Conservation (phyloP, 78 protist genomes). For the Trichosphaerium sp. region DNA sequence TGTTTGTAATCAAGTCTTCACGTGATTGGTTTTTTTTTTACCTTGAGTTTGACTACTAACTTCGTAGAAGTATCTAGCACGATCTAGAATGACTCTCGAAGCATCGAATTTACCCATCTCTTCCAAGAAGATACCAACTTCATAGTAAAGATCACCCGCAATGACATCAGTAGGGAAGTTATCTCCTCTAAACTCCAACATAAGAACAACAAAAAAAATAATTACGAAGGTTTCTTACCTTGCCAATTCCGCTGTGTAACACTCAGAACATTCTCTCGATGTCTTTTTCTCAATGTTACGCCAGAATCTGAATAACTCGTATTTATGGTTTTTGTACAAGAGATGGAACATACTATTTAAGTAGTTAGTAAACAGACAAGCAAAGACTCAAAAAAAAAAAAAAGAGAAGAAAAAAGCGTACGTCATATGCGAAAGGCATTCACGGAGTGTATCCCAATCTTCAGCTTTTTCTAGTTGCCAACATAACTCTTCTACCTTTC, state of each 20-base stretch:
- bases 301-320: neutral
- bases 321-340: neutral
- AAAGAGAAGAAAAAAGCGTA: neutral
- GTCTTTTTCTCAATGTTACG: too few relatives aligned
- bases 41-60: too few relatives aligned
- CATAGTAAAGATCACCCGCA: conserved; percentile 21
- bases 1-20: too few relatives aligned
- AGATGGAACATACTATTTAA: neutral
- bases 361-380: neutral
- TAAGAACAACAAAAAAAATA: neutral
- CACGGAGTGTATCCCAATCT: conserved; percentile 22
- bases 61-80: conserved; percentile 27
- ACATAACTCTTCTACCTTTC: conserved; percentile 42
- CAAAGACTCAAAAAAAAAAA: conserved; percentile 22
- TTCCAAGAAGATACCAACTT: conserved; percentile 29
- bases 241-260: too few relatives aligned
- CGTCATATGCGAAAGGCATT: neutral
- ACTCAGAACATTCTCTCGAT: too few relatives aligned
- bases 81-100: conserved; percentile 6
- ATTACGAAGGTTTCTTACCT: neutral
- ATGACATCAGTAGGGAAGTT: neutral
- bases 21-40: too few relatives aligned
- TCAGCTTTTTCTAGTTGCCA: conserved; percentile 9
- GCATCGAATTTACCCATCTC: conserved; percentile 37
- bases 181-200: neutral